Base-by-base conservation (phyloP, 2,329 filamentous ascomycete species). In the Talaromyces sp. region DNA sequence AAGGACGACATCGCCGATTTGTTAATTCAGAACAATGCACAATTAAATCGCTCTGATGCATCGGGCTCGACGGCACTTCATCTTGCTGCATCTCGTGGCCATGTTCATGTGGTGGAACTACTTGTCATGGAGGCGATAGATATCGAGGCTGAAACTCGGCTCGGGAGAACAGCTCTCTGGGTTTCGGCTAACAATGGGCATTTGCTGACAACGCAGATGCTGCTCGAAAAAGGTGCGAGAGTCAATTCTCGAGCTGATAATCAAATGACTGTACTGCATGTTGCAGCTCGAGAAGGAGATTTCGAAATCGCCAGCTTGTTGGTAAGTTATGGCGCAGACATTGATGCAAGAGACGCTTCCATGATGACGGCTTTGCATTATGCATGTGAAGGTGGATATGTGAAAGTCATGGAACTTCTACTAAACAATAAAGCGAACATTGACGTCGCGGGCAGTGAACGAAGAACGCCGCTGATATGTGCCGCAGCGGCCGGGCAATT, bases 301-400 rank as follows among this genome's bases (percentile, higher is more conserved):
- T 66, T 70, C 11, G 71, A 72, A 13, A 74, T 78, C 62, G 67
- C 74, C 22, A 67, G 73, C 31, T 66, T 79, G n/a, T 67, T 79
- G 1, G 61, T 76, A 14, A 67, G 64, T 24, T 67, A 74, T 33
- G 72, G 72, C 11, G 77, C 76, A 13, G 74, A 78, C 61, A 33
- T 76, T 22, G 74, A 79, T 64, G 75, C 76, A 3, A 76, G 74
- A 65, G 76, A 79, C 64, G 73, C 68, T 2, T 67, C 67, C 3
- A 73, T 77, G 68, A 76, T 76, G 73, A 74, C 74, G 14, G 74
- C 76, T 16, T 64, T 78, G 19, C 75, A 78, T 66, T 75, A 77
- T 62, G 73, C 76, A 13, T 74, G 72, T 35, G 72, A 76, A 65
- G 71, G 68, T 7, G 74, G 75, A 2, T 69, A 74, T 61, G 45